A percentile compares a stretch with the other conserved stretches of the same genome.
Evolutionary conservation across 2,329 filamentous ascomycete species (phyloP).

Genomic region (Ilyonectria robusta): DNA sequence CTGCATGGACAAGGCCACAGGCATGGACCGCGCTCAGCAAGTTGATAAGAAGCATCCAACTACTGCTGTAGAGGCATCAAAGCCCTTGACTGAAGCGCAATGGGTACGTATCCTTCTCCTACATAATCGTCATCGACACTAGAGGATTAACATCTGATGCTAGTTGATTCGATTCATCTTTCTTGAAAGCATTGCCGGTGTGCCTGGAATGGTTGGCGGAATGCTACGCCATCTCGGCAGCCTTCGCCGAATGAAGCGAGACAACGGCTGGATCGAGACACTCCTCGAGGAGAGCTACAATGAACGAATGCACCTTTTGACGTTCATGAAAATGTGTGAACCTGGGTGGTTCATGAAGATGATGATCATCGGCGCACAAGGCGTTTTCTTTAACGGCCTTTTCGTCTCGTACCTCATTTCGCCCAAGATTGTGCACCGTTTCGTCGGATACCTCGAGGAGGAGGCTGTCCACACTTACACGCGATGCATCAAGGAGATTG

Average conservation of each 20-base stretch:
- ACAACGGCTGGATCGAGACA: slow-evolving; percentile 98
- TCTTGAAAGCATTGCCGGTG: slow-evolving; percentile 93
- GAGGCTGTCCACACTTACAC: slow-evolving; percentile 98
- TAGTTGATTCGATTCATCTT: slow-evolving; percentile 88
- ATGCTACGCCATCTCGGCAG: slow-evolving; percentile 93
- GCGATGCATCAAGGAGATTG: slow-evolving; percentile 87
- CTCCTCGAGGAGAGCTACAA: slow-evolving; percentile 92
- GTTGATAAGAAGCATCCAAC: slow-evolving; percentile 71
- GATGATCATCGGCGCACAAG: slow-evolving; percentile 93
- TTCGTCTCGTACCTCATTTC: slow-evolving; percentile 91
- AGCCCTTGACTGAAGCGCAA: slow-evolving; percentile 84
- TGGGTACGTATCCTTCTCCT: slow-evolving; percentile 67
- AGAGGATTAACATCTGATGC: slow-evolving; percentile 30
- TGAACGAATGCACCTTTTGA: slow-evolving; percentile 92
- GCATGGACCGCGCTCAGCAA: slow-evolving; percentile 79
- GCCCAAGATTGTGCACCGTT: slow-evolving; percentile 91
- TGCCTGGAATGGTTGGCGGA: slow-evolving; percentile 96
- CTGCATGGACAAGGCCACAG: slow-evolving; percentile 86
- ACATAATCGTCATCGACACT: neutral
- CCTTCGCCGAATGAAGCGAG: slow-evolving; percentile 86
- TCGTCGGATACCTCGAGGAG: slow-evolving; percentile 97
- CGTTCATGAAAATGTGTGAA: slow-evolving; percentile 89
- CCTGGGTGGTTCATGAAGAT: slow-evolving; percentile 88
- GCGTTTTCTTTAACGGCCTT: slow-evolving; percentile 95
- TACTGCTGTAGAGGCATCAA: slow-evolving; percentile 65